These are phyloP conservation scores for Rhododendron ferrugineum DNA, from an alignment of 148 eudicot species.

Conservation along the genomic window DNA sequence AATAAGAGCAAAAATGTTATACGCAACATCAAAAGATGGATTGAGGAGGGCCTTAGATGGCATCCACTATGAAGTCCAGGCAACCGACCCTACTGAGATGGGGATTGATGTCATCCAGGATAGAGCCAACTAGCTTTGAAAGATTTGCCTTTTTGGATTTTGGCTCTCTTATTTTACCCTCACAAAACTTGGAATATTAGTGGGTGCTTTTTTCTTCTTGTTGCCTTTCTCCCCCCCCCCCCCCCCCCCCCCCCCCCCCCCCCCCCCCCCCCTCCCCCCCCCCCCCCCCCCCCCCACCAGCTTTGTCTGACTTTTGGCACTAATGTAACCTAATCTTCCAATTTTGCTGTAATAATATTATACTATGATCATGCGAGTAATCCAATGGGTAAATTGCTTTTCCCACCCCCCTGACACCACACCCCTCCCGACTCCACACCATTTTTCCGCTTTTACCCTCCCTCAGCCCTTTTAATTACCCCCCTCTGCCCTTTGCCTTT, in stretches of 20 bases:
- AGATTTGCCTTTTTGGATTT: background rate
- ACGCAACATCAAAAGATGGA: slow-evolving; percentile 91
- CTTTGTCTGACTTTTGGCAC: background rate
- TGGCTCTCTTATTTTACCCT: background rate
- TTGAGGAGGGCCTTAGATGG: slow-evolving; percentile 89
- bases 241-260: background rate
- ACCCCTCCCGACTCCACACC: too few species aligned
- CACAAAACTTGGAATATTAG: background rate
- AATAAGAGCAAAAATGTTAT: slow-evolving; percentile 79
- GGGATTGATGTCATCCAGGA: slow-evolving; percentile 78
- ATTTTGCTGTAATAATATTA: background rate
- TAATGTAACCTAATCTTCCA: background rate
- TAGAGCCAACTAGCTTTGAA: slow-evolving; percentile 48
- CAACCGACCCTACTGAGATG: slow-evolving; percentile 96
- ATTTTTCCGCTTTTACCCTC: too few species aligned
- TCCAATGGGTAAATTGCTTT: too few species aligned
- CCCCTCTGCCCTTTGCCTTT: too few species aligned
- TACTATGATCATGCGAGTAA: background rate
- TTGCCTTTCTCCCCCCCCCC: background rate
- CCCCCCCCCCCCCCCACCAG: background rate
- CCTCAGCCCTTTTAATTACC: too few species aligned
- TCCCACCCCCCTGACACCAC: too few species aligned
- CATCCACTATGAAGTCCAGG: slow-evolving; percentile 81
- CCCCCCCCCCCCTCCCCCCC: background rate
- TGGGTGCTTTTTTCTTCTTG: background rate